Base-by-base conservation (phyloP, 129 eudicot genomes). In the Artemisia argyi region DNA sequence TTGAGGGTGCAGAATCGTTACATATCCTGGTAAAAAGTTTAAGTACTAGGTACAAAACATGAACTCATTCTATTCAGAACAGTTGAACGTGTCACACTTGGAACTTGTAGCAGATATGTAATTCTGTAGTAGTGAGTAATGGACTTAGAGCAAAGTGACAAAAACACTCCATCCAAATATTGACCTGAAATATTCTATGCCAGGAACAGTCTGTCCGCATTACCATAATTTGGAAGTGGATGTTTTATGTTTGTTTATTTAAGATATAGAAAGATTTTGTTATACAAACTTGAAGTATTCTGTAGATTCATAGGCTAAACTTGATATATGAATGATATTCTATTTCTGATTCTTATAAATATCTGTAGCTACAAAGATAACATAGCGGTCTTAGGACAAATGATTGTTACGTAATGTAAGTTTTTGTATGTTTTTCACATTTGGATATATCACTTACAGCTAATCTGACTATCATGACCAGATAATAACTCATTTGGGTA, bases 401-500 rank as follows among this genome's bases (percentile, higher is more conserved):
- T 39, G 46, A 39, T 39, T 39, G 46, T 39, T 39, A 39, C 46
- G 0, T 39, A 3, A 66, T 19, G 46, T 54, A 62, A 58, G 35
- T 59, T 56, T 50, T 1, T 78, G 53, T 32, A 51, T 73, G 17
- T 56, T 62, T 53, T 53, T 48, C 3, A 19, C 46, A 59, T 70
- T 47, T 19, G 72, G 14, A 65, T 65, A 61, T 72, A 15, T 5
- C 17, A 16, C 63, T 83, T 55, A 51, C 81, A 46, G 24, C 48
- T 75, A 51, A 30, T 65, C 11, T 81, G 67, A 57, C 1, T 60
- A 66, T 39, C 14, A 72, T 78, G 35, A 11, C 55, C 87, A 94
- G 99, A 81, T 81, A 88, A 91, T 68, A 82, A 47, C 68, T 78
- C 97, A 8, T 88, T 88, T 74, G 99, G 97, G 35, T 86, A 88